phyloP scores from a whole-genome alignment of 2,329 filamentous ascomycete genomes.

The Grosmannia huntii region DNA sequence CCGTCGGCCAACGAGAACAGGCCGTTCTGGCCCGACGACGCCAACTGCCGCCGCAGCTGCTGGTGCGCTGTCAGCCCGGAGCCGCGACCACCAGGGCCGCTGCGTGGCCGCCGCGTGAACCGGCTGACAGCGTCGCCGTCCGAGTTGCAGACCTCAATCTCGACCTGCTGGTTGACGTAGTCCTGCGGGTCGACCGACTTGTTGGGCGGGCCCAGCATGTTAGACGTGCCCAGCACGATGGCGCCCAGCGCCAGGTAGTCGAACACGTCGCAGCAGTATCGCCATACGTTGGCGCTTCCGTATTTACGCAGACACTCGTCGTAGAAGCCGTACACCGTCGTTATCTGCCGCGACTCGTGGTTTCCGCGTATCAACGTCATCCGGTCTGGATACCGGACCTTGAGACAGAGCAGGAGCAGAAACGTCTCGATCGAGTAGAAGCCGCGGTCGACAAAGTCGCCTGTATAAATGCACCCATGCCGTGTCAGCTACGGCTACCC shows the following conservation, averaged over 20 bases:
- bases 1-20: not conserved
- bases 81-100: slow-evolving; percentile 19
- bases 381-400: slow-evolving; percentile 92
- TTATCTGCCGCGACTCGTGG: slow-evolving; percentile 93
- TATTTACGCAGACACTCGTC: slow-evolving; percentile 95
- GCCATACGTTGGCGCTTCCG: slow-evolving; percentile 91
- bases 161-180: slow-evolving; percentile 57
- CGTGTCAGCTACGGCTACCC: not conserved
- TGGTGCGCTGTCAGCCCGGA: slow-evolving; percentile 8
- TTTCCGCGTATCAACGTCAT: slow-evolving; percentile 94
- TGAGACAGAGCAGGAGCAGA: slow-evolving; percentile 85
- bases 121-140: slow-evolving; percentile 66
- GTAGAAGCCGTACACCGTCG: slow-evolving; percentile 95
- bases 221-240: slow-evolving; percentile 76
- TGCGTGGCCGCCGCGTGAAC: slow-evolving; percentile 36
- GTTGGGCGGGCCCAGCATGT: slow-evolving; percentile 39
- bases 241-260: slow-evolving; percentile 90
- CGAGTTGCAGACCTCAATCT: slow-evolving; percentile 87
- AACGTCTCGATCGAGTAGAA: slow-evolving; percentile 98
- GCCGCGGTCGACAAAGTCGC: slow-evolving; percentile 93
- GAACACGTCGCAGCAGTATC: slow-evolving; percentile 95
- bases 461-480: slow-evolving; percentile 26
- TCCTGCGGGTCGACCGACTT: slow-evolving; percentile 32
- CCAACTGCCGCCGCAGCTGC: slow-evolving; percentile 13
- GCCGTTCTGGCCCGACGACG: not conserved